Percentiles rank a stretch among this genome's conserved stretches.
phyloP scores from a whole-genome alignment of 176 grass and related monocot genomes.

The Carex littledalei region DNA sequence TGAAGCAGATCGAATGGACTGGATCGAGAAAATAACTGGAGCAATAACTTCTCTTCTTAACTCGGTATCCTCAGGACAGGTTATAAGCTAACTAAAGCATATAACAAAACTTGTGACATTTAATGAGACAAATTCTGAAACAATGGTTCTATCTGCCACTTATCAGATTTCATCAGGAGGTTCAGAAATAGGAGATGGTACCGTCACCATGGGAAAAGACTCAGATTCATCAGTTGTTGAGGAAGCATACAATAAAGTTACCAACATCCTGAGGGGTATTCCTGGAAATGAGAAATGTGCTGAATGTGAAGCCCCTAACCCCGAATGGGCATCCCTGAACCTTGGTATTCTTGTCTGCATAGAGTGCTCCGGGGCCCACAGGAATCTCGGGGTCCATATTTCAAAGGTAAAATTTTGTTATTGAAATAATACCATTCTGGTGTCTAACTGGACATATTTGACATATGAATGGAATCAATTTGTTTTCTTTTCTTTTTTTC shows the following conservation, averaged over 20 bases:
- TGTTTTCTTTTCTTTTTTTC: not conserved
- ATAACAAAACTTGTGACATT: not conserved
- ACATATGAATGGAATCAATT: not conserved
- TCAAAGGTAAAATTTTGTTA: slow-evolving; percentile 68
- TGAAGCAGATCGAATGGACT: slow-evolving; percentile 90
- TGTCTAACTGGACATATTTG: not conserved
- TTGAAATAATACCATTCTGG: not conserved
- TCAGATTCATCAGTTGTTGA: slow-evolving; percentile 15
- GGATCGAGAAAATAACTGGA: slow-evolving; percentile 99
- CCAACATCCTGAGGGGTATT: slow-evolving; percentile 63
- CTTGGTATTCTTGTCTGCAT: slow-evolving; percentile 96
- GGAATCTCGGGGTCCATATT: slow-evolving; percentile 98
- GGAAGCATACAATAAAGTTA: slow-evolving; percentile 25
- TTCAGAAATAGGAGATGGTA: slow-evolving; percentile 12
- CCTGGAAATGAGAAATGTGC: slow-evolving; percentile 75
- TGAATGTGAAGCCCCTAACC: slow-evolving; percentile 78
- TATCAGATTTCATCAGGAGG: slow-evolving; percentile 2
- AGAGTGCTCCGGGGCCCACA: slow-evolving; percentile 93
- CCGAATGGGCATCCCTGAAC: slow-evolving; percentile 97
- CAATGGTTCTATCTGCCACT: not conserved
- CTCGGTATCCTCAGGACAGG: slow-evolving; percentile 81
- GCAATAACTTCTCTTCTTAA: slow-evolving; percentile 89
- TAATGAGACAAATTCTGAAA: not conserved
- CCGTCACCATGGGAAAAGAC: slow-evolving; percentile 1
- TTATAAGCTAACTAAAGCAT: slow-evolving; percentile 6